These are phyloP conservation scores for Yamadazyma songkhlaensis DNA, from an alignment of 1,139 yeast species.

Conservation along the genomic window DNA sequence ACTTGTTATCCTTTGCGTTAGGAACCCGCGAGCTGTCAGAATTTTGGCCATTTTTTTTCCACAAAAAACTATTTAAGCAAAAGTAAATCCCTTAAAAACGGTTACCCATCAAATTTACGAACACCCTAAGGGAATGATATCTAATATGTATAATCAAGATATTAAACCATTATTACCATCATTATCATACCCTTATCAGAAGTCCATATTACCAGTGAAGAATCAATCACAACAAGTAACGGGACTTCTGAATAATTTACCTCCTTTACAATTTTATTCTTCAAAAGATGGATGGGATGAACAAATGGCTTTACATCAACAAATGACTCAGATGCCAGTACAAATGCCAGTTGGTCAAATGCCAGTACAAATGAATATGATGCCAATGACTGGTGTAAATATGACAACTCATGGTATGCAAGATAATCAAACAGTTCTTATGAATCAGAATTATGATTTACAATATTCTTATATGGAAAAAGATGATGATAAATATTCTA, in stretches of 20 bases:
- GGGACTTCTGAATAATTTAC: constrained; percentile 4
- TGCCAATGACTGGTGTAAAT: not conserved
- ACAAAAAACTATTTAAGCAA: not conserved
- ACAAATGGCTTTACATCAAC: not conserved
- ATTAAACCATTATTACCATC: constrained; percentile 16
- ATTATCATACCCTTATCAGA: constrained; percentile 6
- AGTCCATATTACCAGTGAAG: not conserved
- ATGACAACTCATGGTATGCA: not conserved
- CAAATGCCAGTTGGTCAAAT: not conserved
- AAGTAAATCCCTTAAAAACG: not conserved
- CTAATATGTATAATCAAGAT: constrained; percentile 11
- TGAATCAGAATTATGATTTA: not conserved
- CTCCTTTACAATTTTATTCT: constrained; percentile 13
- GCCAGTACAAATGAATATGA: not conserved
- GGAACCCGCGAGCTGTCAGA: not conserved
- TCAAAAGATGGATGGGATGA: constrained; percentile 4
- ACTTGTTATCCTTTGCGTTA: not conserved
- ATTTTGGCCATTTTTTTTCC: not conserved
- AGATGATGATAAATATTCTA: constrained; percentile 49
- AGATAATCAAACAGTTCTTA: not conserved
- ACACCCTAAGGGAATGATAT: not conserved
- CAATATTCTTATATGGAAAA: constrained; percentile 23
- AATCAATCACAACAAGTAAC: not conserved
- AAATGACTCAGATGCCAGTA: not conserved
- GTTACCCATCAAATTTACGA: too few relatives aligned